Evolutionary conservation across 257 asterid genomes (phyloP), one percentile per base, ranked within the genome.

Genomic region (Scutellaria barbata): DNA sequence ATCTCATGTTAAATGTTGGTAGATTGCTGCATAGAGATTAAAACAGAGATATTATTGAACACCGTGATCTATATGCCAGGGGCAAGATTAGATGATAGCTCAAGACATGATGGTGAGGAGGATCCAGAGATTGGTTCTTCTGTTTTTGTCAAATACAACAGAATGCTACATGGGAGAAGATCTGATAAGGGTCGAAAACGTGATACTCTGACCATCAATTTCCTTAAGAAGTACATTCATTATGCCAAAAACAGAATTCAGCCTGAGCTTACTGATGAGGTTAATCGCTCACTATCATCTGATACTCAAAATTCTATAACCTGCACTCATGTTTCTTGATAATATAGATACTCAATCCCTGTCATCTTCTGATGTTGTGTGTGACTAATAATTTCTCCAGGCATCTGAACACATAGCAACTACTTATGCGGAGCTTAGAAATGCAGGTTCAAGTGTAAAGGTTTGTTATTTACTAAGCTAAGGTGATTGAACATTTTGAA

Each of bases 201-300:
- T 17, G 96, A 92, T 63, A 81, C 92, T 3, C 92, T 90, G 59
- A 90, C 96, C 51, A 90, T 92, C 57, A 89, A 90, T 79, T 92
- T 92, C 76, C 91, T 94, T 14, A 94, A 89, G 89, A 94, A 88
- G 83, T 94, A 82, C 83, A 94, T 91, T 54, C 95, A 91, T 76
- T 91, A 94, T 50, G 95, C 96, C 0, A 94, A 91, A 72, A 82
- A 86, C 80, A 88, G 98, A 82, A 84, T 88, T 74, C 92, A 87
- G 76, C 99, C 99, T 41, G 98, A 91, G 81, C 90, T 94, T 72
- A 94, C 98, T 73, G 96, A 89, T 76, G 99, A 94, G 98, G 99
- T 94, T 65, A 76, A 22, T 22, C 25, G 2, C 35, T 30, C 35
- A 30, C 35, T 30, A 30, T 30, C 35, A 30, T 30, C 35, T 30